phyloP scores from a whole-genome alignment of 2,329 filamentous ascomycete species.

The Cordyceps sp. region DNA sequence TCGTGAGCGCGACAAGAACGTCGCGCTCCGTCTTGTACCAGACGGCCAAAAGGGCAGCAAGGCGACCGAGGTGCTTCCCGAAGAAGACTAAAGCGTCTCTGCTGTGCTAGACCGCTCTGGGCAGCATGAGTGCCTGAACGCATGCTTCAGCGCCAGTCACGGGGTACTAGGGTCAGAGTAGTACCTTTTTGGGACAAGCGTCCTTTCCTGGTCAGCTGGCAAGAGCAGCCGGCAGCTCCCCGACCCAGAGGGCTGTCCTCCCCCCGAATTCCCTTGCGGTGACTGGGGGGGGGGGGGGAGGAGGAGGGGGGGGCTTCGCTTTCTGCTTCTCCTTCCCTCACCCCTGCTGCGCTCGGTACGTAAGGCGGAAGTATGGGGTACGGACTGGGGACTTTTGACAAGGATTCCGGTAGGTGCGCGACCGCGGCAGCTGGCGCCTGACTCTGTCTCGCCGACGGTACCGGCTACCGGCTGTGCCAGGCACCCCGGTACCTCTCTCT shows the following conservation, averaged over 20 bases:
- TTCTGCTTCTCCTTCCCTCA: too few relatives aligned
- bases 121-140: too few relatives aligned
- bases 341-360: too few relatives aligned
- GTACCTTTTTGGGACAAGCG: slow-evolving; percentile 1
- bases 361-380: too few relatives aligned
- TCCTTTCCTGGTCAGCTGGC: not conserved
- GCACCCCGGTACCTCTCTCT: too few relatives aligned
- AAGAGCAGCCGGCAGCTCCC: slow-evolving; percentile 2
- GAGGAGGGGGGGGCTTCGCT: too few relatives aligned
- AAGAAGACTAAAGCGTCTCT: not conserved
- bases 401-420: too few relatives aligned
- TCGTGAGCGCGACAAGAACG: not conserved
- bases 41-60: not conserved
- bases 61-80: not conserved
- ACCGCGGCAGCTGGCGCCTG: too few relatives aligned
- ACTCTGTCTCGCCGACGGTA: too few relatives aligned
- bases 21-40: not conserved
- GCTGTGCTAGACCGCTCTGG: not conserved
- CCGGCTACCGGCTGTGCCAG: too few relatives aligned
- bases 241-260: slow-evolving; percentile 1
- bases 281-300: not conserved
- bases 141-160: not conserved
- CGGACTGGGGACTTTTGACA: too few relatives aligned
- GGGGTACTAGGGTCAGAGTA: not conserved
- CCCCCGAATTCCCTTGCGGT: not conserved